Conservation (phyloP, 257 asterid genomes). For the Buddleja alternifolia region DNA sequence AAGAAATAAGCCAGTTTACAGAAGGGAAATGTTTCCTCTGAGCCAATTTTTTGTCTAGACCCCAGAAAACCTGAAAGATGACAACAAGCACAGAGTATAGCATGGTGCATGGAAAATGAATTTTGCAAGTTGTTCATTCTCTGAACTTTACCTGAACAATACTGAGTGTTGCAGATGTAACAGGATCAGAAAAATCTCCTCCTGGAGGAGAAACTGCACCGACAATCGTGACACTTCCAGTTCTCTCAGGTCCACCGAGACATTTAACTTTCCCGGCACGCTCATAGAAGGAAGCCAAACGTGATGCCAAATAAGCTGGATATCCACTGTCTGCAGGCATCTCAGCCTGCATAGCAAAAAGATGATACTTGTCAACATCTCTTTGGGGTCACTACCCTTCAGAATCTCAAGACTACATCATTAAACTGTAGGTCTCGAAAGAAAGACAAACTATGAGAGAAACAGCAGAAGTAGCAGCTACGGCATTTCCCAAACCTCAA, state of each 20-base stretch:
- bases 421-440: too few species aligned
- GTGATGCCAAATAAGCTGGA: conserved; percentile 98
- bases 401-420: too few species aligned
- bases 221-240: conserved; percentile 97
- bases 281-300: conserved; percentile 98
- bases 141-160: conserved; percentile 78
- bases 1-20: conserved; percentile 98
- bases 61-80: conserved; percentile 91
- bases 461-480: too few species aligned
- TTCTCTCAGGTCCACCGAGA: conserved; percentile 98
- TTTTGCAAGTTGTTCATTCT: conserved; percentile 15
- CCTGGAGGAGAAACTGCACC: conserved; percentile 99
- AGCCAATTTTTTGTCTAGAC: conserved; percentile 97
- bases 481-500: too few species aligned
- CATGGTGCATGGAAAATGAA: conserved; percentile 19
- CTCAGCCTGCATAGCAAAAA: conserved; percentile 68
- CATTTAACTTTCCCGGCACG: conserved; percentile 99
- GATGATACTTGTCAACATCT: conserved; percentile 22
- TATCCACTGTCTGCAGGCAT: conserved; percentile 99
- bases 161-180: conserved; percentile 98
- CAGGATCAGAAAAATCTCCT: conserved; percentile 99
- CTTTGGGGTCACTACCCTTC: too few species aligned
- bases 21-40: conserved; percentile 98
- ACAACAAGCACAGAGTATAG: conserved; percentile 28
- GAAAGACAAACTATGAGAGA: too few species aligned